A percentile compares a stretch with the other conserved stretches of the same genome.
phyloP scores from a whole-genome alignment of 2,329 filamentous ascomycete genomes.

The Scedosporium minutisporum region DNA sequence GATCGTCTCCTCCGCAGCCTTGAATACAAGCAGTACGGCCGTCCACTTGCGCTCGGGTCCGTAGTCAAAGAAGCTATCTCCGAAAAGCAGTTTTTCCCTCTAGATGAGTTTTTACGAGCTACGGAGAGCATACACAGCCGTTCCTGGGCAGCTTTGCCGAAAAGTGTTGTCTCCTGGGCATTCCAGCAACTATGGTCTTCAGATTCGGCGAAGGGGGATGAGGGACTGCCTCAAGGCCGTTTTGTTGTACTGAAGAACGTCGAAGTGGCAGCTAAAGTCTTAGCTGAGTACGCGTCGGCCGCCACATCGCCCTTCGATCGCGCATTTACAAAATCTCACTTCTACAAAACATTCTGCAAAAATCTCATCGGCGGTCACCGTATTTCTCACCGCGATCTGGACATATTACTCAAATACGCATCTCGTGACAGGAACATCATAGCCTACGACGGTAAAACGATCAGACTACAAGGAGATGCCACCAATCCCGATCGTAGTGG shows the following conservation, averaged over 20 bases:
- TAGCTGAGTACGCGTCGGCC: constrained; percentile 34
- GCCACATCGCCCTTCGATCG: constrained; percentile 49
- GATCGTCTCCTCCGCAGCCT: constrained; percentile 61
- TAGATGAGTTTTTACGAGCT: constrained; percentile 56
- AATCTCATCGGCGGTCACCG: constrained; percentile 36
- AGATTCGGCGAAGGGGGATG: constrained; percentile 34
- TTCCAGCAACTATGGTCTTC: constrained; percentile 58
- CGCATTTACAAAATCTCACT: constrained; percentile 57
- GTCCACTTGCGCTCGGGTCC: constrained; percentile 68
- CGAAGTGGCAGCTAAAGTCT: constrained; percentile 46
- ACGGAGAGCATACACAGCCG: constrained; percentile 63
- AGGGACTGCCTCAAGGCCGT: constrained; percentile 48
- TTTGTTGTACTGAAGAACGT: constrained; percentile 58
- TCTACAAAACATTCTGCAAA: constrained; percentile 47
- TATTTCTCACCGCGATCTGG: constrained; percentile 55
- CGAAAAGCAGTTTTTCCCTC: constrained; percentile 58
- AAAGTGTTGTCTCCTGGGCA: constrained; percentile 66
- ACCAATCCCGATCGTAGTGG: constrained; percentile 24
- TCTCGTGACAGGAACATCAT: constrained; percentile 54
- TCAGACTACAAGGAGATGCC: constrained; percentile 58
- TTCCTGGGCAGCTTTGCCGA: constrained; percentile 60
- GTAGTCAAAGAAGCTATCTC: constrained; percentile 68
- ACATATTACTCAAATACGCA: constrained; percentile 61
- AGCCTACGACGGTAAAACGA: constrained; percentile 53
- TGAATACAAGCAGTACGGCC: constrained; percentile 68